A percentile compares a stretch with the other conserved stretches of the same genome.
Evolutionary conservation across 495 filamentous ascomycete genomes (phyloP).

Genomic region (Xylaria curta): DNA sequence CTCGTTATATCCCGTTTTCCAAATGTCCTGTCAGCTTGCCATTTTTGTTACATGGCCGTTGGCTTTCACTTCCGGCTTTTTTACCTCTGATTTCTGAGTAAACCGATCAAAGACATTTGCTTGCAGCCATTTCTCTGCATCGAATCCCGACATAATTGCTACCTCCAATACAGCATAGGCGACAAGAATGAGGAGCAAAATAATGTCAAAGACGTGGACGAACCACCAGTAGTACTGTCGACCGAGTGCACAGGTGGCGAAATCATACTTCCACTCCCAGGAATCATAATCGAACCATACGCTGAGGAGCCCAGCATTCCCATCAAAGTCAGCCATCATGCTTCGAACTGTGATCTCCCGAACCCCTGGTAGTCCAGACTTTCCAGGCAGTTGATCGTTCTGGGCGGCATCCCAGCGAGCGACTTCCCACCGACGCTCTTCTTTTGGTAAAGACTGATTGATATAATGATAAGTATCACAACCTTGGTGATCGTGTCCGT

Average conservation of each 20-base stretch:
- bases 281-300: slow-evolving; percentile 80
- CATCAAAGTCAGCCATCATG: slow-evolving; percentile 96
- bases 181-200: slow-evolving; percentile 52
- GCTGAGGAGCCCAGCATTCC: slow-evolving; percentile 85
- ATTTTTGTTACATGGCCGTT: slow-evolving; percentile 13
- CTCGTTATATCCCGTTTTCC: slow-evolving; percentile 17
- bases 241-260: slow-evolving; percentile 76
- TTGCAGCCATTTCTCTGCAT: slow-evolving; percentile 29
- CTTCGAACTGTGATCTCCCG: slow-evolving; percentile 93
- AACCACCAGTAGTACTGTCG: slow-evolving; percentile 95
- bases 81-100: slow-evolving; percentile 1
- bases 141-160: slow-evolving; percentile 33
- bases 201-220: slow-evolving; percentile 74
- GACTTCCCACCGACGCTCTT: slow-evolving; percentile 55
- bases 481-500: slow-evolving; percentile 93
- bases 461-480: slow-evolving; percentile 88
- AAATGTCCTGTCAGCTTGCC: background rate
- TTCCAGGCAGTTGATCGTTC: slow-evolving; percentile 39
- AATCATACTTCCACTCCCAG: slow-evolving; percentile 82
- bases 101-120: background rate
- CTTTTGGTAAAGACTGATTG: slow-evolving; percentile 50
- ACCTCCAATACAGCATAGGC: slow-evolving; percentile 37
- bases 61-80: slow-evolving; percentile 26
- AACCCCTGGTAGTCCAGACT: slow-evolving; percentile 59
- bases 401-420: slow-evolving; percentile 48